A percentile compares a stretch with the other conserved stretches of the same genome.
Evolutionary conservation across 2,329 filamentous ascomycete species (phyloP).

Genomic region (Hortaea werneckii): DNA sequence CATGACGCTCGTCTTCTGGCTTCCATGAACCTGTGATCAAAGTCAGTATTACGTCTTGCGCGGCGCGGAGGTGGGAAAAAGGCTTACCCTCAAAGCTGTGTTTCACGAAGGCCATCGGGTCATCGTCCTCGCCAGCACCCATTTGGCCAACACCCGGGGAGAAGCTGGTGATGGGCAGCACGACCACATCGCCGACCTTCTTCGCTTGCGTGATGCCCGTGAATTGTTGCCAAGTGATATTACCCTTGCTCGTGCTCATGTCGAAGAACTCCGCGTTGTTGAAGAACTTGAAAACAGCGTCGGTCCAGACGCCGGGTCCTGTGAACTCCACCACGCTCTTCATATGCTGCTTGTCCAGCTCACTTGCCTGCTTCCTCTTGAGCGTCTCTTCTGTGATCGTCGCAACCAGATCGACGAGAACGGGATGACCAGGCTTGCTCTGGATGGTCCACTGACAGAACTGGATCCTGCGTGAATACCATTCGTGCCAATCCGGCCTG

Average conservation of each 20-base stretch:
- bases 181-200: slow-evolving; percentile 85
- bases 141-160: slow-evolving; percentile 90
- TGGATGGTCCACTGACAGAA: slow-evolving; percentile 99
- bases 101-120: slow-evolving; percentile 95
- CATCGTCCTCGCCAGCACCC: slow-evolving; percentile 76
- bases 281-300: slow-evolving; percentile 83
- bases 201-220: slow-evolving; percentile 74
- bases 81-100: slow-evolving; percentile 84
- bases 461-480: slow-evolving; percentile 93
- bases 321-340: slow-evolving; percentile 87
- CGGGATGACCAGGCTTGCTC: slow-evolving; percentile 84
- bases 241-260: slow-evolving; percentile 56
- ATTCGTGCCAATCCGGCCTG: slow-evolving; percentile 80
- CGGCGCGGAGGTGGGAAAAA: neutral
- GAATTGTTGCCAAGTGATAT: slow-evolving; percentile 80
- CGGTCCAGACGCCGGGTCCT: slow-evolving; percentile 89
- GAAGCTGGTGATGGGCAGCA: slow-evolving; percentile 94
- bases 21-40: slow-evolving; percentile 58
- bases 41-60: neutral
- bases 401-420: slow-evolving; percentile 76
- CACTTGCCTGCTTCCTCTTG: slow-evolving; percentile 56
- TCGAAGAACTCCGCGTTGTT: slow-evolving; percentile 87
- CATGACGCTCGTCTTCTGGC: slow-evolving; percentile 51
- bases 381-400: slow-evolving; percentile 78
- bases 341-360: slow-evolving; percentile 46